Evolutionary conservation across 495 filamentous ascomycete genomes (phyloP).

Genomic region (Cercophora sp.): DNA sequence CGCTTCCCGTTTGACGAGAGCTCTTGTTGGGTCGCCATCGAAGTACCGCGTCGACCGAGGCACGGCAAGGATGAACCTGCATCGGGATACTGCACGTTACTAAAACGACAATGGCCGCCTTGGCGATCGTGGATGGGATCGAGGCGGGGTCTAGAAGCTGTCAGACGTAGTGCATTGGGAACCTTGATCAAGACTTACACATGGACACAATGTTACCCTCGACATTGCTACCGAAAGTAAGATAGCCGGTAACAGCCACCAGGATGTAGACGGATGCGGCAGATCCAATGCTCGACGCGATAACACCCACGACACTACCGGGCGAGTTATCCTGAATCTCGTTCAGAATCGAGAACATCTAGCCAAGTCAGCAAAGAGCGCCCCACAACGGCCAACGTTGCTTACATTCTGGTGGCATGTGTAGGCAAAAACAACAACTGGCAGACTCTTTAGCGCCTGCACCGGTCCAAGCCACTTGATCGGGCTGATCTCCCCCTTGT

Average conservation of each 20-base stretch:
- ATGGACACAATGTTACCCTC: conserved; percentile 89
- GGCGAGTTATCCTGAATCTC: conserved; percentile 86
- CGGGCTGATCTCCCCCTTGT: conserved; percentile 67
- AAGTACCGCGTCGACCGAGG: conserved; percentile 85
- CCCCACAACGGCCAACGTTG: neutral
- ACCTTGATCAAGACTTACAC: conserved; percentile 50
- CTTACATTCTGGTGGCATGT: conserved; percentile 96
- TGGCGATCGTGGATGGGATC: conserved; percentile 81
- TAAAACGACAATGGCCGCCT: conserved; percentile 90
- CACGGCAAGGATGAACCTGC: conserved; percentile 91
- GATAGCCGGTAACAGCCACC: conserved; percentile 90
- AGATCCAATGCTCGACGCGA: conserved; percentile 76
- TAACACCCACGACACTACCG: conserved; percentile 69
- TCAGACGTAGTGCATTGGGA: neutral
- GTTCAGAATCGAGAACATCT: conserved; percentile 99
- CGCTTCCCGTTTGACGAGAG: conserved; percentile 28
- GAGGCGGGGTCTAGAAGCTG: conserved; percentile 59
- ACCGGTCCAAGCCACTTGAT: conserved; percentile 75
- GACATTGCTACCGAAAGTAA: conserved; percentile 86
- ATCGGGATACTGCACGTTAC: conserved; percentile 97
- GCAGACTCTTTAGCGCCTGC: conserved; percentile 76
- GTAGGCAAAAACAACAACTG: conserved; percentile 95
- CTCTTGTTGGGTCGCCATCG: conserved; percentile 85
- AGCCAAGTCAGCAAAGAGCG: conserved; percentile 6
- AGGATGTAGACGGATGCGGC: conserved; percentile 79